phyloP scores from a whole-genome alignment of 768 basidiomycete genomes.

The Jaapia argillacea region DNA sequence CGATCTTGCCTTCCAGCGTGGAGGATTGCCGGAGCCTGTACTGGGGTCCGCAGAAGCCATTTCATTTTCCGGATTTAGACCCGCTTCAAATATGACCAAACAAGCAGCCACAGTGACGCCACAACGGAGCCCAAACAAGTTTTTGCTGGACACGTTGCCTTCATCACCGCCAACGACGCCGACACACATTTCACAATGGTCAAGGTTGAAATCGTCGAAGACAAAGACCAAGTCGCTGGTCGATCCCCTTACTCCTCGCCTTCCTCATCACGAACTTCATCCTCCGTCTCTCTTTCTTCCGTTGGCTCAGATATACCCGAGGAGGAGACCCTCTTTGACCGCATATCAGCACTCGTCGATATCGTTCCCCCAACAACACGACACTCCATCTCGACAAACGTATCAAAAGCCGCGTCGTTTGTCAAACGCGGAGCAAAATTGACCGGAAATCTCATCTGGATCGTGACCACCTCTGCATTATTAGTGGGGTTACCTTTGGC shows the following conservation, averaged over 20 bases:
- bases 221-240: conserved; percentile 51
- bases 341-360: conserved; percentile 86
- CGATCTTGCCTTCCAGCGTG: no score
- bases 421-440: conserved; percentile 60
- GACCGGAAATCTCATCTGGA: conserved; percentile 87
- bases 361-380: conserved; percentile 91
- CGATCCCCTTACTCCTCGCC: conserved; percentile 67
- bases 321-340: conserved; percentile 83
- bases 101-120: neutral
- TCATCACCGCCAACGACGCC: conserved; percentile 1
- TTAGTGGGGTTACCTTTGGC: conserved; percentile 92
- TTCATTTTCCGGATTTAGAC: no score
- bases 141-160: no score
- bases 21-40: no score
- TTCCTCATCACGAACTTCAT: conserved; percentile 64
- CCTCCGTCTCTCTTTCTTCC: conserved; percentile 69
- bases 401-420: conserved; percentile 52
- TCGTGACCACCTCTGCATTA: conserved; percentile 87
- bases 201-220: conserved; percentile 85
- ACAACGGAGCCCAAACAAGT: neutral
- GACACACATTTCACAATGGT: conserved; percentile 46
- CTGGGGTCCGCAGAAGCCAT: no score
- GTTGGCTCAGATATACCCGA: conserved; percentile 58
- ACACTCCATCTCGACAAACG: conserved; percentile 53
- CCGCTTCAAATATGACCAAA: no score